These are phyloP conservation scores for Xylaria venustula DNA, from an alignment of 495 filamentous ascomycete species.

Conservation along the genomic window DNA sequence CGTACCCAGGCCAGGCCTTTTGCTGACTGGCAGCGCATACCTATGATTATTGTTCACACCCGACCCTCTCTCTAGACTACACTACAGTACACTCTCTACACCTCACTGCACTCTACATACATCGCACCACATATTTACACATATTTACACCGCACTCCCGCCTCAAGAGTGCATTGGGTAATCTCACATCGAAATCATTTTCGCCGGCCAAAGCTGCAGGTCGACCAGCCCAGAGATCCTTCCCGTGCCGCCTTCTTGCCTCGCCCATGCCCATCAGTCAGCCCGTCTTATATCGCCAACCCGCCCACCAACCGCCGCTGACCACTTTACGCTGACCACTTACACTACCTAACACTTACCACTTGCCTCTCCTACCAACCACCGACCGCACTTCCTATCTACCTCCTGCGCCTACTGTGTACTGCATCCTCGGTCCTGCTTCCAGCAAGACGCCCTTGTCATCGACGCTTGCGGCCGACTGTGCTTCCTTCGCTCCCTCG, in stretches of 20 bases:
- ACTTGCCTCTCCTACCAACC: too few relatives aligned
- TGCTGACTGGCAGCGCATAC: constrained; percentile 4
- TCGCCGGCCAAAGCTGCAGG: constrained; percentile 9
- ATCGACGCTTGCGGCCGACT: neutral
- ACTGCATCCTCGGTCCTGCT: too few relatives aligned
- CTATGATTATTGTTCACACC: too few relatives aligned
- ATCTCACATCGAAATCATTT: constrained; percentile 11
- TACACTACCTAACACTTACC: too few relatives aligned
- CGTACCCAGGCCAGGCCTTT: constrained; percentile 6
- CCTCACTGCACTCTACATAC: too few relatives aligned
- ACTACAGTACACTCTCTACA: too few relatives aligned
- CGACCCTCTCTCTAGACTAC: neutral
- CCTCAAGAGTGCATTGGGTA: neutral
- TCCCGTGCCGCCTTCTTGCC: constrained; percentile 16
- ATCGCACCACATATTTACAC: too few relatives aligned
- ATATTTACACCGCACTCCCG: neutral
- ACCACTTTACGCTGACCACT: neutral
- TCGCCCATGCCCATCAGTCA: too few relatives aligned
- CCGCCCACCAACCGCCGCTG: neutral
- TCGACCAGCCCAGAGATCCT: constrained; percentile 13
- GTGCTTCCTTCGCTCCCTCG: neutral
- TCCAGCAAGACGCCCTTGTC: neutral
- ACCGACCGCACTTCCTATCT: too few relatives aligned
- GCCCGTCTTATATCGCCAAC: neutral
- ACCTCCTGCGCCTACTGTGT: too few relatives aligned